Evolutionary conservation across 2,329 filamentous ascomycete genomes (phyloP), one percentile per base, ranked within the genome.

Genomic region (Pestalotiopsis sp.): DNA sequence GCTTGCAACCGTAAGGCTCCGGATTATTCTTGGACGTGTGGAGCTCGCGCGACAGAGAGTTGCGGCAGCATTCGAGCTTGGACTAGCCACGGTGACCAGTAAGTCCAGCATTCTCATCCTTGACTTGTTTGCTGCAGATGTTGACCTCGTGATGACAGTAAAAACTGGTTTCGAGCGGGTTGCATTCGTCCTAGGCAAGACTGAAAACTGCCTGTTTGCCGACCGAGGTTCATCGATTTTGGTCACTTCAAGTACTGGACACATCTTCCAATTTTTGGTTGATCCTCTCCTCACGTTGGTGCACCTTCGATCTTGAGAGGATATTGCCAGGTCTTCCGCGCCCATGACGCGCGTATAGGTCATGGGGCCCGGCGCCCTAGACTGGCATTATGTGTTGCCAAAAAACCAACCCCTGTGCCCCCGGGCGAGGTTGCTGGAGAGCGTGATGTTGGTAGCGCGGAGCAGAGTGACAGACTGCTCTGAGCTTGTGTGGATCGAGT

Each of bases 121-220:
- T 39, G 25, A 4, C 7, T 69, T 70, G 60, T 70, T 67, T 59
- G 73, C 74, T 77, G 17, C 23, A 7, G 59, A 72, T 64, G 58
- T 13, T 9, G 1, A 20, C 41, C 7, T 23, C 14, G 6, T 57
- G 1, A 73, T 58, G 23, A 36, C 64, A 69, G 71, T 66, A 67
- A 38, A 68, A 65, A 72, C 64, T 69, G 70, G 68, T 66, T 70
- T 68, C 66, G 69, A 70, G 67, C 69, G 71, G 71, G 71, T 71
- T 73, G 61, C 39, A 38, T 45, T 52, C 70, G 78, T 79, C 77
- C 76, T 77, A 70, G 75, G 76, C 74, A 78, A 52, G 76, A 79
- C 77, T 70, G 67, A 71, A 79, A 80, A 79, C 74, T 74, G 77
- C 76, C 75, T 65, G 73, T 73, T 76, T 75, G 74, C 68, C 64